A percentile compares a stretch with the other conserved stretches of the same genome.
phyloP scores from a whole-genome alignment of 331 rosid species.

The Stylosanthes scabra region DNA sequence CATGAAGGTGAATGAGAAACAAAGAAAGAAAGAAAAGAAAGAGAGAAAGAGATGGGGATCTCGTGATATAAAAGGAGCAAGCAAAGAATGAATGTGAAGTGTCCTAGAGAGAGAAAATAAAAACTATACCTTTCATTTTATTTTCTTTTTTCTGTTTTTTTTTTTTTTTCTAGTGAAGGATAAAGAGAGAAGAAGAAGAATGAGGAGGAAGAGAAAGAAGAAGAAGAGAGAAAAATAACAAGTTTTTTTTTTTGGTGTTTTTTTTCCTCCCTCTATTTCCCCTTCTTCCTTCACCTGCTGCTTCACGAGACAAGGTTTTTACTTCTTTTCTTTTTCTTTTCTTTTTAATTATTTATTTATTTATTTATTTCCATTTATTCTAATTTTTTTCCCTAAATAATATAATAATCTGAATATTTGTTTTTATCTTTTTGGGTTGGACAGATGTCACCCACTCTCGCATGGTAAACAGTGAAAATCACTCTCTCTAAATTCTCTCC shows the following conservation, averaged over 20 bases:
- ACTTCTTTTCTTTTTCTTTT: conserved; percentile 5
- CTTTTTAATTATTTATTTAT: not conserved
- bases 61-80: conserved; percentile 87
- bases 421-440: conserved; percentile 29
- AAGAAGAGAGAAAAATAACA: conserved; percentile 20
- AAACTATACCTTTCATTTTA: not conserved
- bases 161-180: conserved; percentile 8
- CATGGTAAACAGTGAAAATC: conserved; percentile 14
- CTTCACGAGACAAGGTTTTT: conserved; percentile 78
- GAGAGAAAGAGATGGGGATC: conserved; percentile 76
- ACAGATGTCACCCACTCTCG: conserved; percentile 37
- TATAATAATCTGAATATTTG: conserved; percentile 31
- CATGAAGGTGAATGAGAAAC: conserved; percentile 38
- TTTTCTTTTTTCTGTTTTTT: not conserved
- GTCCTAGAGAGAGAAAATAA: conserved; percentile 36
- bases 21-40: conserved; percentile 14
- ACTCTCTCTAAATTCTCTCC: conserved; percentile 28
- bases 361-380: not conserved
- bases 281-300: conserved; percentile 56
- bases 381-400: not conserved
- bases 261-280: too few relatives aligned
- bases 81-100: conserved; percentile 94
- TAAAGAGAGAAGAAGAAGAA: conserved; percentile 24
- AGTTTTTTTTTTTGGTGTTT: conserved; percentile 41
- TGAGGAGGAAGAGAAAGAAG: not conserved